These are phyloP conservation scores for Picea engelmannii DNA, from an alignment of 83 land plant species.

Conservation along the genomic window DNA sequence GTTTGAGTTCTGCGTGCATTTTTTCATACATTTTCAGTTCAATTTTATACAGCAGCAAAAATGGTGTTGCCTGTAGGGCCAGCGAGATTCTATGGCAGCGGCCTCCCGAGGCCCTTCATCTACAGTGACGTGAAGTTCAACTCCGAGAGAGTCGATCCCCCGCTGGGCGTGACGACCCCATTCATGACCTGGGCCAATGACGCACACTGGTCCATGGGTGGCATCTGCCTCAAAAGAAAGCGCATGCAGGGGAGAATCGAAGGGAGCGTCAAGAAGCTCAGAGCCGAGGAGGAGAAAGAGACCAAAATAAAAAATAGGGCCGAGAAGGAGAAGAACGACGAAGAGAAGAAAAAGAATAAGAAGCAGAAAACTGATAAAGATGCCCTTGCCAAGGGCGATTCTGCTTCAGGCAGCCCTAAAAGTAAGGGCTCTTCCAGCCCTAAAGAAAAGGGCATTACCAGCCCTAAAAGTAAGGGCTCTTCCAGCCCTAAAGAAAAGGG, in stretches of 20 bases:
- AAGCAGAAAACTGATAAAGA: neutral
- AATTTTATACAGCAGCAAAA: too few relatives aligned
- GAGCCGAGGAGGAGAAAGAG: conserved; percentile 24
- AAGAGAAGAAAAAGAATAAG: neutral
- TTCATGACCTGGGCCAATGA: conserved; percentile 74
- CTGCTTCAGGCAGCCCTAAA: neutral
- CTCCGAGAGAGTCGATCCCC: conserved; percentile 71
- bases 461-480: too few relatives aligned
- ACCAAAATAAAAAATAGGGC: conserved; percentile 1
- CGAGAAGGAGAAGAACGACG: neutral
- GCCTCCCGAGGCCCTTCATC: conserved; percentile 72
- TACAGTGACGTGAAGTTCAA: conserved; percentile 49
- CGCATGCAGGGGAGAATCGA: conserved; percentile 75
- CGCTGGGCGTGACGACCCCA: conserved; percentile 52
- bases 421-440: conserved; percentile 29
- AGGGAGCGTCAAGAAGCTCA: conserved; percentile 51
- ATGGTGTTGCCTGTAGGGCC: conserved; percentile 62
- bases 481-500: too few relatives aligned
- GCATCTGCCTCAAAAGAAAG: conserved; percentile 54
- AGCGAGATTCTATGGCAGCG: conserved; percentile 73
- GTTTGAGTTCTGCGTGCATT: too few relatives aligned
- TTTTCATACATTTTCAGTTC: too few relatives aligned
- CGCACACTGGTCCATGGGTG: conserved; percentile 94
- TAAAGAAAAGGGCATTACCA: too few relatives aligned
- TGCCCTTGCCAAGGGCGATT: neutral